These are phyloP conservation scores for Thielaviopsis euricoi DNA, from an alignment of 2,329 filamentous ascomycete genomes.

Conservation along the genomic window DNA sequence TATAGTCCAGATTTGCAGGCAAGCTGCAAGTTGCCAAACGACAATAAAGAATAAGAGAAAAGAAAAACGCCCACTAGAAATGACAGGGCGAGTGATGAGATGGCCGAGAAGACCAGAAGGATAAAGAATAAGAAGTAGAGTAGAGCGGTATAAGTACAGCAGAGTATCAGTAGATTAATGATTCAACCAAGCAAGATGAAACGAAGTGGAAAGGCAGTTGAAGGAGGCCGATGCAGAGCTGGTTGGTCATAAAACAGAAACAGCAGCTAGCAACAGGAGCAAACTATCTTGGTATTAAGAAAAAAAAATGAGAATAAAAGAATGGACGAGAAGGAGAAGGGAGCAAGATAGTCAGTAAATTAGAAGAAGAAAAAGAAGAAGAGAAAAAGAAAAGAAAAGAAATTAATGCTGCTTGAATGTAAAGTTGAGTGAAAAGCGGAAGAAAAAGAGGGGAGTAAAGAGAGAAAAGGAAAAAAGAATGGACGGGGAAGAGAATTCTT, in stretches of 20 bases:
- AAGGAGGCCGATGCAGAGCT: neutral
- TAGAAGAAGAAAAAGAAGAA: too few species aligned
- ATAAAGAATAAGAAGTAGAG: neutral
- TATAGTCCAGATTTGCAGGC: neutral
- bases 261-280: neutral
- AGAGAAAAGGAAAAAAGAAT: neutral
- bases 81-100: too few species aligned
- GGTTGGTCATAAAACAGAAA: neutral
- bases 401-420: neutral
- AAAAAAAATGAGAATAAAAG: slow-evolving; percentile 1
- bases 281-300: neutral
- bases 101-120: neutral
- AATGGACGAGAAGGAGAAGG: neutral
- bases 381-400: neutral
- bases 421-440: neutral
- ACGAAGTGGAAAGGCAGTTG: neutral
- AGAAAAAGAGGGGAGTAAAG: neutral
- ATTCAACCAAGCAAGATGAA: neutral
- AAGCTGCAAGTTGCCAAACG: neutral
- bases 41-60: neutral
- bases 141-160: too few species aligned
- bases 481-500: neutral
- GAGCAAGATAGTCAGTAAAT: neutral
- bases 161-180: neutral
- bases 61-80: too few species aligned